Conservation (phyloP, 257 asterid species). For the Mentha longifolia region DNA sequence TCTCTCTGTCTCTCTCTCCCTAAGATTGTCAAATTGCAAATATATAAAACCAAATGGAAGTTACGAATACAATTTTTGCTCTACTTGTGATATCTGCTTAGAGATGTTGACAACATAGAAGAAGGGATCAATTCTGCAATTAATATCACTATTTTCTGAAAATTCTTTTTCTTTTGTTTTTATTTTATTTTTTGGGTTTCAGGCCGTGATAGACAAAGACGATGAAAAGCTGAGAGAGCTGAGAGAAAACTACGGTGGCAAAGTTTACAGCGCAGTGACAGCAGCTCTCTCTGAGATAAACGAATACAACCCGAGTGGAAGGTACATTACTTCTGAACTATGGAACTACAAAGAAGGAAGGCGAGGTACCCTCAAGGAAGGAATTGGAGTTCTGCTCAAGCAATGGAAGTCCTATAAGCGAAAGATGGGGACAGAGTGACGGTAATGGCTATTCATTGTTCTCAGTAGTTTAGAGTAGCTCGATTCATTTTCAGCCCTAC, state of each 20-base stretch:
- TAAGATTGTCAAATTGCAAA: too few species aligned
- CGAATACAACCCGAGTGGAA: constrained; percentile 88
- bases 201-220: constrained; percentile 64
- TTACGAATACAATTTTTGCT: too few species aligned
- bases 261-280: constrained; percentile 68
- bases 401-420: constrained; percentile 52
- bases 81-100: neutral
- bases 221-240: constrained; percentile 79
- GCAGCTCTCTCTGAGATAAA: constrained; percentile 67
- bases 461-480: too few species aligned
- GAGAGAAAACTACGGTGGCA: constrained; percentile 55
- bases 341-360: constrained; percentile 78
- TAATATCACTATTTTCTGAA: neutral
- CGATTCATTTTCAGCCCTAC: too few species aligned
- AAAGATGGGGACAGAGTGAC: constrained; percentile 9
- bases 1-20: too few species aligned
- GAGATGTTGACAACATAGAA: neutral
- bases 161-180: neutral
- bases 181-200: neutral
- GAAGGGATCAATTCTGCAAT: neutral
- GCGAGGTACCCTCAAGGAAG: constrained; percentile 77
- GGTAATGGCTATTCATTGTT: too few species aligned
- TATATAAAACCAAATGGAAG: too few species aligned
- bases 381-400: constrained; percentile 56
- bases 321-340: constrained; percentile 66